Evolutionary conservation across 352 stramenopile species (phyloP), one percentile per base, ranked within the genome.

Genomic region (Thraustochytrium striatum): DNA sequence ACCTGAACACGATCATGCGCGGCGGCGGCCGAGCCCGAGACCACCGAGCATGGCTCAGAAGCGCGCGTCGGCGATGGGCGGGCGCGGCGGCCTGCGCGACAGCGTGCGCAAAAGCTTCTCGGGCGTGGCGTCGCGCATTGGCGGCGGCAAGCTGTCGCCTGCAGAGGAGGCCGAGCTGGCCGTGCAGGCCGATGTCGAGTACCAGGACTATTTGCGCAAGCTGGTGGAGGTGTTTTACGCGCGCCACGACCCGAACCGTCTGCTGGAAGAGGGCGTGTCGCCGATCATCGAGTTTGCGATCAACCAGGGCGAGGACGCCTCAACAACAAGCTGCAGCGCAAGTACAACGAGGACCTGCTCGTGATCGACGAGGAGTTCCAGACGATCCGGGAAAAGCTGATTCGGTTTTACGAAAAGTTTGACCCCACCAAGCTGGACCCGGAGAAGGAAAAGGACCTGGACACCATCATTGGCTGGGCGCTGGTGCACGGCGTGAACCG

Each of bases 221-320:
- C 58, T 80, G 13, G 36, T 80, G n/a, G 55, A 70, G 58, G 55
- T 80, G n/a, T 80, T 80, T 75, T 75, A 72, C 47, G 70, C 70
- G 28, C 55, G 70, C 36, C 70, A 80, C 33, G 70, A 80, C 58
- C 55, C 55, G 57, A 70, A 80, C 39, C 55, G 58, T 35, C 58
- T 80, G 13, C 33, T 72, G 19, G 70, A 80, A 35, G 58, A 80
- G 41, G 70, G 70, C 25, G 58, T 80, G 28, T 58, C 55, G 11
- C 55, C 55, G 21, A 58, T 75, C 21, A 52, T 80, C 41, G 70
- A 80, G 36, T 72, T 80, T 25, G 55, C 58, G 21, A 69, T 80
- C 11, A 11, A 28, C 7, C 9, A 19, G 13, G 70, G 70, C 36
- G 70, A 80, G 38, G 8, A 47, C 25, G 55, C 55, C 58, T 80